Percentiles rank a stretch among this genome's conserved stretches.
Conservation (phyloP, 257 asterid genomes). For the Solanum rostratum region DNA sequence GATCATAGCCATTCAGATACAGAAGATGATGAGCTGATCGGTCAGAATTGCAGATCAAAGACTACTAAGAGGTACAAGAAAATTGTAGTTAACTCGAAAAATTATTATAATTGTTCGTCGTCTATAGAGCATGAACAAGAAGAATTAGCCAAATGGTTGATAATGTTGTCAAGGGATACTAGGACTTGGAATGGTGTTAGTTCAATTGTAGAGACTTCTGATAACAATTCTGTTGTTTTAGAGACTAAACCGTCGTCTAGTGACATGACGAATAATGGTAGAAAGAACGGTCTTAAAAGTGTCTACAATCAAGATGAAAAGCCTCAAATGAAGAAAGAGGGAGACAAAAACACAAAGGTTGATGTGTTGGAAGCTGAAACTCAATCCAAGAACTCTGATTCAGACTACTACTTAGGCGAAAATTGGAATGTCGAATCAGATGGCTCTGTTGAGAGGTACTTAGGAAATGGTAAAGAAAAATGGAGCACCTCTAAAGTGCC, state of each 20-base stretch:
- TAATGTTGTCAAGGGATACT: slow-evolving; percentile 75
- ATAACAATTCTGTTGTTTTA: slow-evolving; percentile 61
- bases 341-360: slow-evolving; percentile 17
- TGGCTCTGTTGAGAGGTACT: slow-evolving; percentile 44
- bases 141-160: slow-evolving; percentile 68
- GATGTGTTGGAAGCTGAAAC: slow-evolving; percentile 22
- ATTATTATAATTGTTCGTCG: slow-evolving; percentile 24
- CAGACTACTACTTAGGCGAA: slow-evolving; percentile 78
- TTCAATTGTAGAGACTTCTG: slow-evolving; percentile 84
- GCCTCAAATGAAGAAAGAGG: slow-evolving; percentile 14
- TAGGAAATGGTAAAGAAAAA: slow-evolving; percentile 11
- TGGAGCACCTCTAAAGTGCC: slow-evolving; percentile 7
- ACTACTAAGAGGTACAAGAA: slow-evolving; percentile 39
- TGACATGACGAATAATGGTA: slow-evolving; percentile 27
- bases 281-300: slow-evolving; percentile 9
- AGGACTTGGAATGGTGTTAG: slow-evolving; percentile 36
- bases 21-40: slow-evolving; percentile 23
- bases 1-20: slow-evolving; percentile 40
- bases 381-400: slow-evolving; percentile 57
- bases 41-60: slow-evolving; percentile 26
- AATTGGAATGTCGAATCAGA: slow-evolving; percentile 60
- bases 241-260: slow-evolving; percentile 72
- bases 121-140: slow-evolving; percentile 65
- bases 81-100: slow-evolving; percentile 27
- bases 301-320: slow-evolving; percentile 7